Percentiles rank a stretch among this genome's conserved stretches.
Conservation (phyloP, 805 yeast species). For the Clavispora carvajalis region DNA sequence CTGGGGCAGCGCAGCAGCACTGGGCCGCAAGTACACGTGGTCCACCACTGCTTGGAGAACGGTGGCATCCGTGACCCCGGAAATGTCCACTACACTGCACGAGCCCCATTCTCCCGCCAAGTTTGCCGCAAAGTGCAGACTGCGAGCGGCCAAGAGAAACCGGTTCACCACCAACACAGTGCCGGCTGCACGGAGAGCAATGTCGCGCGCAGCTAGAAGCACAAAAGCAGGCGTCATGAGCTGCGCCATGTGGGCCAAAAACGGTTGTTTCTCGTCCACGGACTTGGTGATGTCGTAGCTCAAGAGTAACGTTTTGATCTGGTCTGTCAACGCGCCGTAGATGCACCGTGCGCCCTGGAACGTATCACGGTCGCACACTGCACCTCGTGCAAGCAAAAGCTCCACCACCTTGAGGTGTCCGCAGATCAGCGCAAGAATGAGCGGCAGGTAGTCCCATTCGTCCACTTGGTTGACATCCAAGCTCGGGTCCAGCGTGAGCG, state of each 20-base stretch:
- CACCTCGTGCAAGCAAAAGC: conserved; percentile 57
- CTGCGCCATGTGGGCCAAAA: conserved; percentile 62
- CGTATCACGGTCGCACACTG: conserved; percentile 76
- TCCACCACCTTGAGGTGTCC: conserved; percentile 67
- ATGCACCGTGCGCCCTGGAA: conserved; percentile 72
- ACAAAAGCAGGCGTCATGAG: conserved; percentile 23
- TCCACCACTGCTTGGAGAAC: conserved; percentile 23
- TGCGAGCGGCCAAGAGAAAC: conserved; percentile 32
- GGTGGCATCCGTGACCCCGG: conserved; percentile 11
- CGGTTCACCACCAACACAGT: conserved; percentile 20
- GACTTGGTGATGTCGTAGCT: conserved; percentile 63
- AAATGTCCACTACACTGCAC: conserved; percentile 15
- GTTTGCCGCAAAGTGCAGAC: conserved; percentile 19
- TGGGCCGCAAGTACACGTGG: conserved; percentile 26
- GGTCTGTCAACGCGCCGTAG: conserved; percentile 71
- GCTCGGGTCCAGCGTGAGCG: conserved; percentile 41
- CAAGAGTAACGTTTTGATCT: conserved; percentile 52
- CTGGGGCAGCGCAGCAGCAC: background rate
- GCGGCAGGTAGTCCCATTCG: conserved; percentile 70
- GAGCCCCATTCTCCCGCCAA: conserved; percentile 22
- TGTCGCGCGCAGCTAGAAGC: conserved; percentile 27
- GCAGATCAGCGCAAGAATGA: conserved; percentile 67
- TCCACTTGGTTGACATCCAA: conserved; percentile 49
- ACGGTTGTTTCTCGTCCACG: conserved; percentile 64
- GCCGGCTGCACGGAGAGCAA: conserved; percentile 19